These are phyloP conservation scores for Wakefieldia striispora DNA, from an alignment of 768 basidiomycete species.

Conservation along the genomic window DNA sequence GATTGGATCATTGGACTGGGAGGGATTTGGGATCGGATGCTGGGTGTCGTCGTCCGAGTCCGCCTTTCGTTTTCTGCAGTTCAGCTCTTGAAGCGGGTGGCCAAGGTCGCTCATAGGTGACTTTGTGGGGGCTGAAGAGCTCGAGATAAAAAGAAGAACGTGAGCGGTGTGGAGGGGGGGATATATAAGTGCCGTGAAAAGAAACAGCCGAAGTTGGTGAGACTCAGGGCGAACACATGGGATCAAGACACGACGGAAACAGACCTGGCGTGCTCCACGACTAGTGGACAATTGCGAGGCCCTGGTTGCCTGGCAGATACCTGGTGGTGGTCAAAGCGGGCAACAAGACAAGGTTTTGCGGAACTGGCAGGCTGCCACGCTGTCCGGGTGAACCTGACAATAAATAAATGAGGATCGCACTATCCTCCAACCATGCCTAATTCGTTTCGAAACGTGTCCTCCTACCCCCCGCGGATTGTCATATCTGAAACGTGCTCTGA, in stretches of 20 bases:
- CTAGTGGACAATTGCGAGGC: slow-evolving; percentile 3
- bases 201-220: slow-evolving; percentile 21
- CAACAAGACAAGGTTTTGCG: slow-evolving; percentile 13
- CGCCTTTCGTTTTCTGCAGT: slow-evolving; percentile 70
- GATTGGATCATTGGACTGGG: slow-evolving; percentile 33
- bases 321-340: slow-evolving; percentile 26
- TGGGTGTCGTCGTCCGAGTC: slow-evolving; percentile 45
- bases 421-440: slow-evolving; percentile 2
- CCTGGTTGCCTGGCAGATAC: slow-evolving; percentile 32
- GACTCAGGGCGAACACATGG: slow-evolving; percentile 36
- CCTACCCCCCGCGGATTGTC: slow-evolving; percentile 10
- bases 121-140: slow-evolving; percentile 12
- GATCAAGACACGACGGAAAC: slow-evolving; percentile 26
- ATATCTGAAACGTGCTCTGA: slow-evolving; percentile 4
- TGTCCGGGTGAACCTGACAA: slow-evolving; percentile 22
- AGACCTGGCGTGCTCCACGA: slow-evolving; percentile 12
- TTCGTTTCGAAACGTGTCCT: slow-evolving; percentile 17
- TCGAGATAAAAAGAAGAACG: slow-evolving; percentile 15
- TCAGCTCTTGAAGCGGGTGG: slow-evolving; percentile 45
- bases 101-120: slow-evolving; percentile 60
- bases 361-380: slow-evolving; percentile 33
- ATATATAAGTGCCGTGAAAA: slow-evolving; percentile 34
- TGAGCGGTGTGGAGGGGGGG: slow-evolving; percentile 13
- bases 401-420: slow-evolving; percentile 18
- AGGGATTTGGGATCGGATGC: slow-evolving; percentile 33